phyloP scores from a whole-genome alignment of 345 rosid genomes.

The Hevea brasiliensis region DNA sequence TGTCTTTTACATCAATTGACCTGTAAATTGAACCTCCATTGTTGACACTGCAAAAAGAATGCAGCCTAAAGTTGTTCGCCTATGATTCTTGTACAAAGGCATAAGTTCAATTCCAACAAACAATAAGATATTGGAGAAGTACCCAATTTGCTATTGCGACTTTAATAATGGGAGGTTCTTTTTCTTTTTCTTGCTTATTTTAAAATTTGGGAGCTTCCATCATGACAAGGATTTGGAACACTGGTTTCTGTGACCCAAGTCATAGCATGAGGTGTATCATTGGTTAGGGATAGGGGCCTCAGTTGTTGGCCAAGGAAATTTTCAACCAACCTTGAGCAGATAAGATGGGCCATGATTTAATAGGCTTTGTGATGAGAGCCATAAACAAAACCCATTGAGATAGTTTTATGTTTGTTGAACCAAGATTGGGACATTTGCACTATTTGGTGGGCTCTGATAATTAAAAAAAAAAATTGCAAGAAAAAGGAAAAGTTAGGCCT shows the following conservation, averaged over 20 bases:
- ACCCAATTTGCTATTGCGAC: background rate
- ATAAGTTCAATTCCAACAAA: background rate
- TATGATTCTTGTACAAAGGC: too few relatives aligned
- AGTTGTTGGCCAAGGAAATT: background rate
- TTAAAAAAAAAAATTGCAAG: too few relatives aligned
- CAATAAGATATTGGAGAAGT: background rate
- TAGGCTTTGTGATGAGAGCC: constrained; percentile 5
- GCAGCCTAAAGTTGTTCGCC: background rate
- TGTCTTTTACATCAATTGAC: too few relatives aligned
- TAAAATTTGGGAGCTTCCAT: constrained; percentile 1
- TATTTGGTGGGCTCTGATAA: too few relatives aligned
- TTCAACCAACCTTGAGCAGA: constrained; percentile 3
- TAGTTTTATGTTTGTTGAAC: constrained; percentile 20
- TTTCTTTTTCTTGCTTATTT: background rate
- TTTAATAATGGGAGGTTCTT: background rate
- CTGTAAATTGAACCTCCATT: background rate
- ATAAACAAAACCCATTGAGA: background rate
- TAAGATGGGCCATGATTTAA: background rate
- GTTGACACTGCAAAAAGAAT: background rate
- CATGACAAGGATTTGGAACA: background rate
- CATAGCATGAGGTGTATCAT: background rate
- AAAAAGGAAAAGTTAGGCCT: too few relatives aligned
- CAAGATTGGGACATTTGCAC: constrained; percentile 4
- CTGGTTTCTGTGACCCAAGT: background rate
- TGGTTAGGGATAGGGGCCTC: background rate